Evolutionary conservation across 176 grass and related monocot genomes (phyloP), one percentile per base, ranked within the genome.

Genomic region (Eleusine coracana): DNA sequence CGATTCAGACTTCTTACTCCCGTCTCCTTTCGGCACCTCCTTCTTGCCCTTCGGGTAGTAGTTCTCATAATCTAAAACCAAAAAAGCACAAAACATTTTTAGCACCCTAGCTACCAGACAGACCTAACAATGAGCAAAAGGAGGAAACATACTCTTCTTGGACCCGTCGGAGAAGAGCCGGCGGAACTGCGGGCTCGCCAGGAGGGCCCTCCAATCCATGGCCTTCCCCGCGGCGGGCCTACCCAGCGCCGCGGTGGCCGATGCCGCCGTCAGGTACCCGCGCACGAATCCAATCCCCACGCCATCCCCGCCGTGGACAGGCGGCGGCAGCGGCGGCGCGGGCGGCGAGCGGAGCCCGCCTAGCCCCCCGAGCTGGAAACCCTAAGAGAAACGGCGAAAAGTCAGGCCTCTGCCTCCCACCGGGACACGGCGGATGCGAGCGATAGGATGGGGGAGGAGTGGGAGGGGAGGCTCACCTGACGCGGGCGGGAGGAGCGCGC

Each of bases 11-110:
- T 91, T 96, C 60, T 94, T 93, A 21, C 88, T 87, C 66, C 79
- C 96, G 56, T 96, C 75, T 8, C 91, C 96, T 72, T 99, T 96
- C 0, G 96, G 96, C n/a, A 25, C 88, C 44, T 96, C 89, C 90
- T 95, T 94, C 78, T 98, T 95, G 40, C 87, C 90, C 64, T 95
- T 98, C 4, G 90, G 95, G 12, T 74, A 90, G 85, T 96, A 96
- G 36, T 99, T 96, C 66, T 99, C 93, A 51, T 93, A 99, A 90
- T 99, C 96, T 99, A 78, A 80, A 85, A 86, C 25, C 74, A 58
- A 15, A 10, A 39, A 59, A 25, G 1, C 6, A 27, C 20, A 52
- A 52, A 25, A 52, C 41, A 58, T 34, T 59, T 73, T 62, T 0
- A 89, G 51, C 21, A 56, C 36, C 79, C 67, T 40, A 31, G 49